Evolutionary conservation across 129 eudicot genomes (phyloP).

Genomic region (Calendula officinalis): DNA sequence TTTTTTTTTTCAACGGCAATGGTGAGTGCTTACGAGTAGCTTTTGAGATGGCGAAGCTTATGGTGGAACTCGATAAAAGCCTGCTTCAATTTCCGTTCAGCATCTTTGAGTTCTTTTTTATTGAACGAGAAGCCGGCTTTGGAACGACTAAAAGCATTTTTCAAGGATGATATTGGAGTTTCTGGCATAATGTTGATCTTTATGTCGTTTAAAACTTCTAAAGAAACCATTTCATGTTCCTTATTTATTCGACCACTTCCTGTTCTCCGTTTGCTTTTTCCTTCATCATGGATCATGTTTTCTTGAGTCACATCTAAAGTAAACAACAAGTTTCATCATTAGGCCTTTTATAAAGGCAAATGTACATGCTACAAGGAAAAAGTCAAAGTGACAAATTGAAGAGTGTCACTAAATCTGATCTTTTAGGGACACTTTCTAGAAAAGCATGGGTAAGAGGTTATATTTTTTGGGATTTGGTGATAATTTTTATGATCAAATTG

Average conservation of each 20-base stretch:
- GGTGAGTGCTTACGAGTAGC: conserved; percentile 32
- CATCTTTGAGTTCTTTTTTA: conserved; percentile 34
- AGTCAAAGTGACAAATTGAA: too few species aligned
- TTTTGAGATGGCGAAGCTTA: conserved; percentile 48
- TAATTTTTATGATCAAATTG: too few species aligned
- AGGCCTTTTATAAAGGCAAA: background rate
- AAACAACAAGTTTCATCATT: background rate
- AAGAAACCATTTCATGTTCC: conserved; percentile 31
- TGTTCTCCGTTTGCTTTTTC: background rate
- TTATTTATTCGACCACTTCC: background rate
- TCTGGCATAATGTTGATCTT: conserved; percentile 33
- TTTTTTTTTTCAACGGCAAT: too few species aligned
- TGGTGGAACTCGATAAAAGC: conserved; percentile 47
- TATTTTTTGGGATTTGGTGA: too few species aligned
- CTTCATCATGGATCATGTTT: background rate
- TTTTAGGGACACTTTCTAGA: too few species aligned
- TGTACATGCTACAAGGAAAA: too few species aligned
- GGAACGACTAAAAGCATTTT: conserved; percentile 33
- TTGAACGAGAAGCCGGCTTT: conserved; percentile 32
- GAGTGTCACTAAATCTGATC: too few species aligned
- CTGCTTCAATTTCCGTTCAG: conserved; percentile 34
- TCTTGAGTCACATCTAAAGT: conserved; percentile 1
- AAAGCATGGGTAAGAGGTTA: too few species aligned
- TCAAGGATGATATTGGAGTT: conserved; percentile 40
- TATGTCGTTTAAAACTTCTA: conserved; percentile 39